Conservation (phyloP, 305 asterid genomes). For the Coffea humblotiana region DNA sequence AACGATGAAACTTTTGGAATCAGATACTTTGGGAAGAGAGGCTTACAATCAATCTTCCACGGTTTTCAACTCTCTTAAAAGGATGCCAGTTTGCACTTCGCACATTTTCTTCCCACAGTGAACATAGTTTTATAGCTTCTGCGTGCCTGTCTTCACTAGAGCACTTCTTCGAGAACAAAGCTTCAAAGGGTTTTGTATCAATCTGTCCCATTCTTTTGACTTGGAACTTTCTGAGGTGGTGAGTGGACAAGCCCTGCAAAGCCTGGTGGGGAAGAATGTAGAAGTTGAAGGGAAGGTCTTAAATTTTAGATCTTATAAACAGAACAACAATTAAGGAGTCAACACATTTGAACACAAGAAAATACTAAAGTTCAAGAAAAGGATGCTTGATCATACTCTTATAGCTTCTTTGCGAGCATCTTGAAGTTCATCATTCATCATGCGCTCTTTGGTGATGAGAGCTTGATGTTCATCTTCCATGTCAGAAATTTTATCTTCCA, state of each 20-base stretch:
- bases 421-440: constrained; percentile 8
- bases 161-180: neutral
- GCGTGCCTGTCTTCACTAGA: neutral
- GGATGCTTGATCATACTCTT: neutral
- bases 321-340: neutral
- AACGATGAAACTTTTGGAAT: neutral
- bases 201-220: constrained; percentile 16
- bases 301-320: neutral
- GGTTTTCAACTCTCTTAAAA: neutral
- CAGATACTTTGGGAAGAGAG: neutral
- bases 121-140: constrained; percentile 9
- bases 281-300: neutral
- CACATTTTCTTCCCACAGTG: constrained; percentile 8
- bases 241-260: neutral
- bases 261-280: neutral
- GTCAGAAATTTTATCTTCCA: constrained; percentile 3
- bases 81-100: constrained; percentile 6
- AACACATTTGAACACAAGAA: neutral
- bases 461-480: constrained; percentile 11
- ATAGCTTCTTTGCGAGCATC: constrained; percentile 18
- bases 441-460: constrained; percentile 8
- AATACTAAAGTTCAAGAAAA: neutral
- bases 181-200: constrained; percentile 5
- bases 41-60: constrained; percentile 1
- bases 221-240: neutral